A percentile compares a stretch with the other conserved stretches of the same genome.
These are phyloP conservation scores for Tylopilus microsporus DNA, from an alignment of 1,284 basidiomycete species.

Conservation along the genomic window DNA sequence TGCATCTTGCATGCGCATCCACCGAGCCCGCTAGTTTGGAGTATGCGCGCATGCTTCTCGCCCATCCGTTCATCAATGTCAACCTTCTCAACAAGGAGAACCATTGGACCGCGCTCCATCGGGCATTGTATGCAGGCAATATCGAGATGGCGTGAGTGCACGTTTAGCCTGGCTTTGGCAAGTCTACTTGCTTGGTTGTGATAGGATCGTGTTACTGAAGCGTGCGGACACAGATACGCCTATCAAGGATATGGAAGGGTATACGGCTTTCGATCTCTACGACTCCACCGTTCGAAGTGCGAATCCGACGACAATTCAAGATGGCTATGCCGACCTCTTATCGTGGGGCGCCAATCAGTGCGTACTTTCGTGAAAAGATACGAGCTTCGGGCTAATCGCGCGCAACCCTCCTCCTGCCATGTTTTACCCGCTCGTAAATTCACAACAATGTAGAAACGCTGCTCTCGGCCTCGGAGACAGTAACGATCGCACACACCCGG, in stretches of 20 bases:
- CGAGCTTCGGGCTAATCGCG: not conserved
- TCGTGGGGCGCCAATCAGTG: constrained; percentile 90
- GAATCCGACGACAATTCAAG: constrained; percentile 48
- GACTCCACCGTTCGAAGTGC: constrained; percentile 81
- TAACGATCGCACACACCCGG: constrained; percentile 76
- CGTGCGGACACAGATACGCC: constrained; percentile 70
- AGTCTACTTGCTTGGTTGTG: constrained; percentile 3
- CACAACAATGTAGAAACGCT: constrained; percentile 55
- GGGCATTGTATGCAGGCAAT: constrained; percentile 87
- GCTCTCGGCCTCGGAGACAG: constrained; percentile 80
- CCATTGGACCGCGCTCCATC: constrained; percentile 89
- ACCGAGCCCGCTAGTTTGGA: constrained; percentile 62
- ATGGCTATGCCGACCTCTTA: constrained; percentile 59
- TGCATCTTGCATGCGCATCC: constrained; percentile 77
- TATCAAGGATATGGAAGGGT: constrained; percentile 84
- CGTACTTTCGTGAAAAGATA: constrained; percentile 12
- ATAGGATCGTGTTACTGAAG: constrained; percentile 69
- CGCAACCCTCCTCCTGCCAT: not conserved
- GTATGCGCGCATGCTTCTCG: constrained; percentile 78
- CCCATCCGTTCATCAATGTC: constrained; percentile 73
- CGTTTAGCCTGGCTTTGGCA: not conserved
- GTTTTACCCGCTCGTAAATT: not conserved
- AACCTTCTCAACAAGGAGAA: constrained; percentile 83
- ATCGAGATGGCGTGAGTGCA: constrained; percentile 61
- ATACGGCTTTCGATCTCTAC: constrained; percentile 92